Base-by-base conservation (phyloP, 163 green algal genomes). In the Botryococcus braunii region DNA sequence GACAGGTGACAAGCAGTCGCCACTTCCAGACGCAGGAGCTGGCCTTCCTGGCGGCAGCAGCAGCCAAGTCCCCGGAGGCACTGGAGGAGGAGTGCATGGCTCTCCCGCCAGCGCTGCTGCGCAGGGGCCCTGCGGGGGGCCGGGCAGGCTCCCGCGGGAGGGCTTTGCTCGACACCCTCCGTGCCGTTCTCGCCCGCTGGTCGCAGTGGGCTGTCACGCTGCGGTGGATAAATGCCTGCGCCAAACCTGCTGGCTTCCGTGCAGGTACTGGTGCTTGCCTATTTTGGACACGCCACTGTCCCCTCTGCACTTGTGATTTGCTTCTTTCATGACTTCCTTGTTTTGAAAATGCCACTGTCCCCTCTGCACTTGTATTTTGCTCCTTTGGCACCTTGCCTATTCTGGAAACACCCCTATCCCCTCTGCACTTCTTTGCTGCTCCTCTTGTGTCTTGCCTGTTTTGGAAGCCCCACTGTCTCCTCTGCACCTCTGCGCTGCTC, bases 11-110 rank as follows among this genome's bases (percentile, higher is more conserved):
- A 8, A 58, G 61, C 40, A 36, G 56, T n/a, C 6, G 13, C 6
- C 61, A 68, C 9, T 68, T 68, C 31, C 61, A 57, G 39, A 39
- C 39, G 8, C 9, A 68, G 39, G 40, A 40, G 39, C 61, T 68
- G n/a, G 31, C 27, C 6, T 21, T 29, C 29, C 39, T 68, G 39
- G 61, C 40, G 5, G 23, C 61, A 32, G 61, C 61, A 13, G 61
- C 61, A 11, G 39, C 35, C 23, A 25, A 17, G 8, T 40, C 40
- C 39, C 0, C 59, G 0, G 61, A 31, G 9, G 39, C 6, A 32
- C 2, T 68, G 21, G 9, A 17, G 27, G 39, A 25, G 5, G 39
- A 29, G 23, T 50, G 25, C 39, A 4, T 27, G 8, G 39, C 23
- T 9, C 39, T 68, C 27, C 61, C 61, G 5, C 40, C 38, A 17